Conservation (phyloP, 129 eudicot genomes). For the Artemisia argyi region DNA sequence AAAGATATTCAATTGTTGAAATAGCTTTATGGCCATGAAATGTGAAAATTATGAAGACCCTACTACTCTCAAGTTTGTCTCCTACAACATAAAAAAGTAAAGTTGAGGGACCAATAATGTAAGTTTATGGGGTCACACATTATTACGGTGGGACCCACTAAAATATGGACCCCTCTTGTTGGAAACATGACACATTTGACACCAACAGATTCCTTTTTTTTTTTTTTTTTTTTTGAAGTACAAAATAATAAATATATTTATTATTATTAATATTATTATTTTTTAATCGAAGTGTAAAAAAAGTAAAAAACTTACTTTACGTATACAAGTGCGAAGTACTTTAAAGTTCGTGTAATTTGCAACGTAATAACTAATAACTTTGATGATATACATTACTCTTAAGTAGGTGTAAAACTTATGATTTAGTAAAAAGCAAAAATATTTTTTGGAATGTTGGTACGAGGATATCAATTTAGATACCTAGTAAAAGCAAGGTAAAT, state of each 20-base stretch:
- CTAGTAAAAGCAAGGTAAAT: too few relatives aligned
- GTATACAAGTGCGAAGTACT: too few relatives aligned
- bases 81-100: constrained; percentile 14
- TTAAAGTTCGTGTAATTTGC: too few relatives aligned
- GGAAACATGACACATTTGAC: constrained; percentile 24
- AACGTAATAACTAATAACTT: too few relatives aligned
- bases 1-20: too few relatives aligned
- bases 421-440: too few relatives aligned
- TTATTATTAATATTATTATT: too few relatives aligned
- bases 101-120: constrained; percentile 21
- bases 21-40: constrained; percentile 1
- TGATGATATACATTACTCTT: too few relatives aligned
- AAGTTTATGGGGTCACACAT: constrained; percentile 10
- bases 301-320: neutral
- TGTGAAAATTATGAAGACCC: constrained; percentile 19
- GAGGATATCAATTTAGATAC: too few relatives aligned
- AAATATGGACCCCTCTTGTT: constrained; percentile 10
- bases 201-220: constrained; percentile 5
- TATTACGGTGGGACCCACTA: neutral
- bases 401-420: too few relatives aligned
- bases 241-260: neutral
- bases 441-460: too few relatives aligned
- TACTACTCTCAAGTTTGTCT: constrained; percentile 6
- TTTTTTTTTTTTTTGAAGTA: neutral
- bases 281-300: neutral